Conservation (phyloP, 2,329 filamentous ascomycete genomes). For the Verticillium alfalfae region DNA sequence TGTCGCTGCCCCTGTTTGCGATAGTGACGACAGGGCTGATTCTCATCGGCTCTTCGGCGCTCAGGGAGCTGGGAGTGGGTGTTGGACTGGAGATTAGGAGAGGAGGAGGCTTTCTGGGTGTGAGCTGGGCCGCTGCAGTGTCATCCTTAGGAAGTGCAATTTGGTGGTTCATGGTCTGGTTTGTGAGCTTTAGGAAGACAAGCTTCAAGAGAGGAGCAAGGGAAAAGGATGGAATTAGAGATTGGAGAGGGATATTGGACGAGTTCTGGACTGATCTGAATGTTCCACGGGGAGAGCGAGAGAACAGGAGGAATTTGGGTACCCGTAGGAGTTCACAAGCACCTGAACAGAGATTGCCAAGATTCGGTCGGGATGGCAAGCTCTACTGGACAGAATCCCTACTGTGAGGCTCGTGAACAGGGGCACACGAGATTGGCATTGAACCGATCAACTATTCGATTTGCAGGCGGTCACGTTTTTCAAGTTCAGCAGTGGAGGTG, state of each 20-base stretch:
- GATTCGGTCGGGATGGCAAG: background rate
- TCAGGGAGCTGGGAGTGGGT: conserved; percentile 5
- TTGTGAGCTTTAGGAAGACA: conserved; percentile 14
- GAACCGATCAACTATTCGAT: no score
- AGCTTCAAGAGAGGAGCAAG: conserved; percentile 13
- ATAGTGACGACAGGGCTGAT: conserved; percentile 8
- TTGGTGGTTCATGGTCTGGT: conserved; percentile 17
- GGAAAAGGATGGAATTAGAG: conserved; percentile 12
- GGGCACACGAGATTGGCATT: no score
- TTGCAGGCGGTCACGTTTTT: no score
- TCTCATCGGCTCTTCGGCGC: conserved; percentile 4
- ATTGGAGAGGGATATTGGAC: conserved; percentile 14
- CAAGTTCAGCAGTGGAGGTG: no score
- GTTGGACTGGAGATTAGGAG: conserved; percentile 9
- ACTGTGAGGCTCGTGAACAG: no score
- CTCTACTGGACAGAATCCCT: background rate
- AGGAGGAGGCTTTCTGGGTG: conserved; percentile 11
- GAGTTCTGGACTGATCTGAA: conserved; percentile 14
- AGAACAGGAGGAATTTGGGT: background rate
- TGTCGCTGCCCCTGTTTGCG: conserved; percentile 9
- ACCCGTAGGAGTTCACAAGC: background rate
- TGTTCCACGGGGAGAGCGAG: background rate
- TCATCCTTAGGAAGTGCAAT: conserved; percentile 2
- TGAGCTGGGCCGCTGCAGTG: conserved; percentile 13
- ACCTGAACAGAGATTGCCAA: background rate